A percentile compares a stretch with the other conserved stretches of the same genome.
Evolutionary conservation across 106 monocot genomes (phyloP).

Genomic region (Allium cepa): DNA sequence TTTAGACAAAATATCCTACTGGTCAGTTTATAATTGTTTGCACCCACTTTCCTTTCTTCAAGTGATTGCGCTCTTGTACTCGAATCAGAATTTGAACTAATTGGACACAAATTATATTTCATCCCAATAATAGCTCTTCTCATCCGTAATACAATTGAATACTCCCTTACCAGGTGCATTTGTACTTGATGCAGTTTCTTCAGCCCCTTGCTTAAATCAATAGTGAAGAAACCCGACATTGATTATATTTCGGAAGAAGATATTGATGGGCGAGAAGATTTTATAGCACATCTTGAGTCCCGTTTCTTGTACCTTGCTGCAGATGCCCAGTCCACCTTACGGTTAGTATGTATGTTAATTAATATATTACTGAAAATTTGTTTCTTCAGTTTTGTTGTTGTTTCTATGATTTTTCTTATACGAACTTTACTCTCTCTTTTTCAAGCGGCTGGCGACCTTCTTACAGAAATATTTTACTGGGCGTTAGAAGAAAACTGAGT

Average conservation of each 20-base stretch:
- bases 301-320: constrained; percentile 97
- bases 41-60: too few relatives aligned
- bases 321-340: constrained; percentile 80
- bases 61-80: too few relatives aligned
- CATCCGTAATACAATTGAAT: too few relatives aligned
- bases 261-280: constrained; percentile 63
- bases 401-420: not conserved
- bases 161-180: not conserved
- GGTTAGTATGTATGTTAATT: constrained; percentile 28
- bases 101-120: too few relatives aligned
- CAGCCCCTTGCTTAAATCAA: constrained; percentile 91
- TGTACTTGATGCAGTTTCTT: constrained; percentile 64
- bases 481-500: constrained; percentile 61
- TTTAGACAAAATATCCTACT: too few relatives aligned
- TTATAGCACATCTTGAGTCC: constrained; percentile 79
- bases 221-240: constrained; percentile 45
- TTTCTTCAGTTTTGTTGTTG: not conserved
- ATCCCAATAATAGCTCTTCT: too few relatives aligned
- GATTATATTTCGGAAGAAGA: constrained; percentile 49
- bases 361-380: not conserved
- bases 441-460: constrained; percentile 89
- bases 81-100: too few relatives aligned
- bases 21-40: too few relatives aligned
- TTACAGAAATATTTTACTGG: constrained; percentile 83
- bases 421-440: constrained; percentile 2